These are phyloP conservation scores for Amauroascus verrucosus DNA, from an alignment of 2,329 filamentous ascomycete genomes.

Conservation along the genomic window DNA sequence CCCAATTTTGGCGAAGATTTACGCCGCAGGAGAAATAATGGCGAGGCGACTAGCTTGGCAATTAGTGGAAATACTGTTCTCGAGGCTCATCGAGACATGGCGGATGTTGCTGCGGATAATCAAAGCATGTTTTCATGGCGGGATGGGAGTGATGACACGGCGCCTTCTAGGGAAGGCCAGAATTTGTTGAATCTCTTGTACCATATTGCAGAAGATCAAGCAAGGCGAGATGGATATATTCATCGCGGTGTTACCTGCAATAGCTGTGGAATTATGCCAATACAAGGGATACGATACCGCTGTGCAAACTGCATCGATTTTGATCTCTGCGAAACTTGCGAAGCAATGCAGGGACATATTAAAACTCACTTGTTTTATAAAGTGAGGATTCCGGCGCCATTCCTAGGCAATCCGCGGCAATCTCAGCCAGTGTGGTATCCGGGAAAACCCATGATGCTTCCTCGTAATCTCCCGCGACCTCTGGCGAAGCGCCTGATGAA, in stretches of 20 bases:
- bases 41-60: conserved; percentile 30
- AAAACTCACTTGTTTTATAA: conserved; percentile 97
- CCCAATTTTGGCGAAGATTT: conserved; percentile 32
- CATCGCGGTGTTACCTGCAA: conserved; percentile 91
- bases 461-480: conserved; percentile 54
- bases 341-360: conserved; percentile 59
- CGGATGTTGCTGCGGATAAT: conserved; percentile 32
- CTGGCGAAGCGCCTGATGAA: conserved; percentile 59
- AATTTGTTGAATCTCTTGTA: conserved; percentile 80
- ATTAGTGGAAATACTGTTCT: conserved; percentile 12
- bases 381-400: conserved; percentile 77
- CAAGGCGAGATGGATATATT: conserved; percentile 75
- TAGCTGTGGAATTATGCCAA: conserved; percentile 74
- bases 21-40: conserved; percentile 31
- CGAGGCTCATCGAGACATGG: conserved; percentile 24
- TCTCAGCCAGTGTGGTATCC: conserved; percentile 80
- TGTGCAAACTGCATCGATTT: conserved; percentile 95
- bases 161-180: conserved; percentile 49
- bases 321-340: conserved; percentile 89
- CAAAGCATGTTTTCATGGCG: conserved; percentile 39
- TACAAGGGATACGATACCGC: conserved; percentile 82
- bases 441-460: conserved; percentile 65
- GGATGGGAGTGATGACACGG: conserved; percentile 34
- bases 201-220: conserved; percentile 87
- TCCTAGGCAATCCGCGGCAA: conserved; percentile 65